Evolutionary conservation across 352 stramenopile genomes (phyloP).

Genomic region (Phytophthora foliorum): DNA sequence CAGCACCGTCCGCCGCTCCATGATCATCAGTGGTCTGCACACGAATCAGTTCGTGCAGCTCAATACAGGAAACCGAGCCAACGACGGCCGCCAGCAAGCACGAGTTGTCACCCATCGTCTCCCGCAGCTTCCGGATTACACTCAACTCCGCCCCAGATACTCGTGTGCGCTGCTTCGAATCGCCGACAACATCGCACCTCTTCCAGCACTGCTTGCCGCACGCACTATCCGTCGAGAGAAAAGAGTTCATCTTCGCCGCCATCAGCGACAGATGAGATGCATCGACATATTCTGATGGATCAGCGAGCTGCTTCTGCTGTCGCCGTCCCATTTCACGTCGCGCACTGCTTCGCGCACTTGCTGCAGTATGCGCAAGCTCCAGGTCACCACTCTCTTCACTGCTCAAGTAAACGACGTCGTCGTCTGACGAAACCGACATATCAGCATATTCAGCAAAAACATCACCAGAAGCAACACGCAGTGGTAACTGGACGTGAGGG

Average conservation of each 20-base stretch:
- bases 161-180: not conserved
- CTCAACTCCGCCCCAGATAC: conserved; percentile 47
- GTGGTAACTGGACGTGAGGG: conserved; percentile 43
- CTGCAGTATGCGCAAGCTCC: not conserved
- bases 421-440: conserved; percentile 8
- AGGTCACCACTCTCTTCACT: not conserved
- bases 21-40: conserved; percentile 32
- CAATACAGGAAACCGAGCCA: conserved; percentile 48
- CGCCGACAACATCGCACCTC: not conserved
- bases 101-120: conserved; percentile 68
- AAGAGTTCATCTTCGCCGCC: conserved; percentile 51
- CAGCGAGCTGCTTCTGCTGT: conserved; percentile 4
- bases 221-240: conserved; percentile 24
- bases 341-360: no score
- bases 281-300: conserved; percentile 67
- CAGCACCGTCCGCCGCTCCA: not conserved
- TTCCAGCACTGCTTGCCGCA: conserved; percentile 60
- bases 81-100: conserved; percentile 75
- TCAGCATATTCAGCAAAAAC: not conserved
- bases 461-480: conserved; percentile 17
- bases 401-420: conserved; percentile 12
- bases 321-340: not conserved
- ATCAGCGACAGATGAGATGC: conserved; percentile 55
- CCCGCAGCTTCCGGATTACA: conserved; percentile 64
- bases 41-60: conserved; percentile 57